A percentile compares a stretch with the other conserved stretches of the same genome.
Evolutionary conservation across 495 filamentous ascomycete species (phyloP).

Genomic region (Xylaria bambusicola): DNA sequence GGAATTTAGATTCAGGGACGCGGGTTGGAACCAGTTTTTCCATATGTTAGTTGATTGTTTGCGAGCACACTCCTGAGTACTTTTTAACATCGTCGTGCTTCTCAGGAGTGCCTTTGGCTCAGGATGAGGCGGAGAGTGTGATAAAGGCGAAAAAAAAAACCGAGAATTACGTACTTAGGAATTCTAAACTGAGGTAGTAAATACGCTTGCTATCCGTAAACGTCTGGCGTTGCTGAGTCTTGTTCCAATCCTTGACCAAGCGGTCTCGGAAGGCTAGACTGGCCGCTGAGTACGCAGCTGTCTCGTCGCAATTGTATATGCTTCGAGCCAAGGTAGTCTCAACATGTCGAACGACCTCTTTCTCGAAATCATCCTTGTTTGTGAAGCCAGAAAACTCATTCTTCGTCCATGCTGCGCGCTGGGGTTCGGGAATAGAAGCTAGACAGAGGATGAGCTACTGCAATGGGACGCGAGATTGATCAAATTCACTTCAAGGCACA

Average conservation of each 20-base stretch:
- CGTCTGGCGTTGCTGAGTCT: conserved; percentile 94
- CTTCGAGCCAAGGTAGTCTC: conserved; percentile 96
- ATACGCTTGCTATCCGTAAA: conserved; percentile 86
- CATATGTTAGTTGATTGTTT: no score
- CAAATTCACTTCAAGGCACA: conserved; percentile 23
- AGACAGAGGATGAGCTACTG: conserved; percentile 18
- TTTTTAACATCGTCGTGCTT: no score
- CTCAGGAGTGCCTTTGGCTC: no score
- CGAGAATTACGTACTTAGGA: conserved; percentile 56
- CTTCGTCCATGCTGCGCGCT: conserved; percentile 87
- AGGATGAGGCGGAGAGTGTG: no score
- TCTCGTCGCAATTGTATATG: conserved; percentile 97
- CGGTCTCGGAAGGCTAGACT: conserved; percentile 90
- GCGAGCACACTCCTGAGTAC: no score
- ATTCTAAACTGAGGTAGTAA: conserved; percentile 96
- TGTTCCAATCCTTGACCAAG: conserved; percentile 94
- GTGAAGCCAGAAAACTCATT: conserved; percentile 70
- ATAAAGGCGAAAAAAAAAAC: no score
- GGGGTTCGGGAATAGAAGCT: conserved; percentile 80
- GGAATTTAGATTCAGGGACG: no score
- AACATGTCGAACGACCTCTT: conserved; percentile 86
- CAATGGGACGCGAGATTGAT: neutral
- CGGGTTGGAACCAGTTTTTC: no score
- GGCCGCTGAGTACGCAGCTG: conserved; percentile 87
- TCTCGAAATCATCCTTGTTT: conserved; percentile 67